Base-by-base conservation (phyloP, 768 basidiomycete species). In the Kwoniella sp. region DNA sequence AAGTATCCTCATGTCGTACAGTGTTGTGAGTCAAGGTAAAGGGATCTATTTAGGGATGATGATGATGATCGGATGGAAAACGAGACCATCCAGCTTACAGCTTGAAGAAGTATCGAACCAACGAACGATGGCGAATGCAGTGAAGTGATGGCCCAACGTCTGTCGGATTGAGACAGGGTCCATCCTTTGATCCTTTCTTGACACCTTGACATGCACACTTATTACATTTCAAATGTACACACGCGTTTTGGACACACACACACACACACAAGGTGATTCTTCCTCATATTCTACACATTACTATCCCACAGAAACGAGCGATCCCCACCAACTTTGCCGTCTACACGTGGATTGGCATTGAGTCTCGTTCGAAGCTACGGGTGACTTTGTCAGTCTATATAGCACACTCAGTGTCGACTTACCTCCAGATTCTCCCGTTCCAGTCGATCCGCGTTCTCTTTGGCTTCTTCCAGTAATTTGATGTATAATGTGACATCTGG, bases 381-480 rank as follows among this genome's bases (percentile, higher is more conserved):
- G 23, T 17, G 9, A 20, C 22, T 23, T 50, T 34, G 23, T 57
- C 47, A 29, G 26, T 17, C 4, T 12, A 17, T 51, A 22, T 4
- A 7, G 22, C 17, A 12, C 25, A n/a, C n/a, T n/a, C n/a, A n/a
- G n/a, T n/a, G 1, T 48, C n/a, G 25, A 37, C 69, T 65, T 45
- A 73, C 69, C 26, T 71, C 65, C 20, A 72, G 60, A 51, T 70
- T 70, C 55, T 75, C 73, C 34, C 65, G 56, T 51, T 70, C 71
- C 8, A 63, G 26, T 28, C 54, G 28, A 15, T 70, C 71, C 13
- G 58, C 55, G 15, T 69, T 50, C 34, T 47, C 54, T 55, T 66
- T 66, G 8, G 71, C 68, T 17, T 64, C 55, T 20, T 72, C 71
- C 25, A 69, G 61, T 12, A 63, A n/a, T 15, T 28, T 5, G 55